Conservation (phyloP, 2,329 filamentous ascomycete genomes). For the Helminthosporium solani region DNA sequence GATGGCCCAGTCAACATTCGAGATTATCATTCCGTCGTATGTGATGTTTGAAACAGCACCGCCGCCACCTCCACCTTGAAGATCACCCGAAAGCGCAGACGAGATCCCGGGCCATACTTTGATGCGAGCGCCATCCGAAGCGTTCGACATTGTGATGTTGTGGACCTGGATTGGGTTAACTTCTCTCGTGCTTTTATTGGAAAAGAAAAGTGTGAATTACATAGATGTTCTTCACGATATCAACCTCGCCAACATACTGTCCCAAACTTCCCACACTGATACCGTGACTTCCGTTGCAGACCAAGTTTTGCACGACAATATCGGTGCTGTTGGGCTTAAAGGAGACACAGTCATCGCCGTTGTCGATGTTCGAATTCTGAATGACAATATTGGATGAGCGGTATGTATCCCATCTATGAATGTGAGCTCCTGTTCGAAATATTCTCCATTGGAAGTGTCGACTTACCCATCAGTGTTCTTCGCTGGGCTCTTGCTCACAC, state of each 20-base stretch:
- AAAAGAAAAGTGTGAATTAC: conserved; percentile 37
- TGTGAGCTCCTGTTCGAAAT: not conserved
- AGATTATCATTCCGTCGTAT: conserved; percentile 61
- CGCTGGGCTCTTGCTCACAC: conserved; percentile 54
- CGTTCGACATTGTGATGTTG: conserved; percentile 43
- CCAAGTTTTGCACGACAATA: conserved; percentile 65
- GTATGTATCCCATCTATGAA: conserved; percentile 58
- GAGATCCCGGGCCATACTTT: conserved; percentile 69
- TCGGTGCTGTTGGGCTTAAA: conserved; percentile 75
- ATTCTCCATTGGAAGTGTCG: not conserved
- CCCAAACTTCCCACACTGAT: conserved; percentile 72
- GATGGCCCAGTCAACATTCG: conserved; percentile 66
- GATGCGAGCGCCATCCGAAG: conserved; percentile 66
- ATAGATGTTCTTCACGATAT: conserved; percentile 69
- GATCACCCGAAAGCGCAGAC: conserved; percentile 58
- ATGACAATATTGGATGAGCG: conserved; percentile 63
- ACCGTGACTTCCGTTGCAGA: conserved; percentile 69
- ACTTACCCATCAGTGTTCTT: conserved; percentile 63
- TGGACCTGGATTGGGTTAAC: conserved; percentile 25
- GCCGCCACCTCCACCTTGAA: conserved; percentile 65
- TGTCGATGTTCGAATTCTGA: conserved; percentile 64
- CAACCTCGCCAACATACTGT: conserved; percentile 63
- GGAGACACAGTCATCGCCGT: conserved; percentile 70
- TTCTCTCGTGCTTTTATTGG: conserved; percentile 27
- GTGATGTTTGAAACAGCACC: conserved; percentile 67